These are phyloP conservation scores for Fusarium sp. DNA, from an alignment of 2,329 filamentous ascomycete genomes.

Conservation along the genomic window DNA sequence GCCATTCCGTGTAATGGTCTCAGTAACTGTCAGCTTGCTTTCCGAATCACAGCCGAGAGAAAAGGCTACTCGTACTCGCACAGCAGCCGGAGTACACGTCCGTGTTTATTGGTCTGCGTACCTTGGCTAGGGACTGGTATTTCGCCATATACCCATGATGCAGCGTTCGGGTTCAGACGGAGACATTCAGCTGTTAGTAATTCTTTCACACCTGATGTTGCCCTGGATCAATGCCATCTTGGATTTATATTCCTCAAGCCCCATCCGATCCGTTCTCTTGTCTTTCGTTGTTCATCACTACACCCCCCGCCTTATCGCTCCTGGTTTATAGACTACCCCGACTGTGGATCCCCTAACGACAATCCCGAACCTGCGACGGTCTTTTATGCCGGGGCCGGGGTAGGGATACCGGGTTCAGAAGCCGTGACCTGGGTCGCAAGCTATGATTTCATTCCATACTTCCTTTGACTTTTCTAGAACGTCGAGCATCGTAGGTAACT, in stretches of 20 bases:
- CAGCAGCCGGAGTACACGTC: constrained; percentile 36
- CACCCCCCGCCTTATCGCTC: constrained; percentile 29
- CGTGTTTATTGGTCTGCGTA: constrained; percentile 26
- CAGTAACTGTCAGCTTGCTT: constrained; percentile 38
- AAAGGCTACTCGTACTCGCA: constrained; percentile 42
- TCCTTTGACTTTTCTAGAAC: constrained; percentile 21
- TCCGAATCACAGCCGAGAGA: constrained; percentile 40
- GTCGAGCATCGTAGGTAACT: constrained; percentile 5
- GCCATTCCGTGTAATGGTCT: constrained; percentile 42
- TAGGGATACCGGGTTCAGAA: constrained; percentile 36
- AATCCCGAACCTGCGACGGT: constrained; percentile 40
- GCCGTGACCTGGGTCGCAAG: constrained; percentile 26
- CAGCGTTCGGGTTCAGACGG: constrained; percentile 21
- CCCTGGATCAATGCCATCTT: constrained; percentile 2
- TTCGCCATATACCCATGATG: constrained; percentile 35
- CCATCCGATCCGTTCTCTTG: constrained; percentile 44
- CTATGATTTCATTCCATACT: constrained; percentile 33
- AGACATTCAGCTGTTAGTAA: constrained; percentile 10
- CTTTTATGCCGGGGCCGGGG: constrained; percentile 36
- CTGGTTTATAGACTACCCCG: constrained; percentile 17
- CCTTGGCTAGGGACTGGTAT: constrained; percentile 14
- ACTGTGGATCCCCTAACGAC: constrained; percentile 37
- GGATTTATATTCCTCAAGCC: constrained; percentile 20
- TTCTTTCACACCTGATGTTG: constrained; percentile 19
- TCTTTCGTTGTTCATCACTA: constrained; percentile 31